phyloP scores from a whole-genome alignment of 2,329 filamentous ascomycete genomes.

The Claviceps sp. region DNA sequence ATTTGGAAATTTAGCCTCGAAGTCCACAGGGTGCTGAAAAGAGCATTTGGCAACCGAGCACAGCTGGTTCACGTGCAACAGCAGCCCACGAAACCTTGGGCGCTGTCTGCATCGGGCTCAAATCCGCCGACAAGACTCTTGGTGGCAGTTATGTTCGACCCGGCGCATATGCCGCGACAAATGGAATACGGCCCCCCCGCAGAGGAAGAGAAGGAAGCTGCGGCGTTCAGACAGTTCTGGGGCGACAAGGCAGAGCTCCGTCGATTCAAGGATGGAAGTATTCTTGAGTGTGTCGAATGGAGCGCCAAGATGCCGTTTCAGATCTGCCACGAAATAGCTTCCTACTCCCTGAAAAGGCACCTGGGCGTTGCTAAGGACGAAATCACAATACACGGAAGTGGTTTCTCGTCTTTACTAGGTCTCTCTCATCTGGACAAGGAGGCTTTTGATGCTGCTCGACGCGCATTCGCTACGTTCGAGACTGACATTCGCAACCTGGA shows the following conservation, averaged over 20 bases:
- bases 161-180: conserved; percentile 55
- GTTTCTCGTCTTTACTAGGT: conserved; percentile 34
- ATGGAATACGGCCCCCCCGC: conserved; percentile 82
- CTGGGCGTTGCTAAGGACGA: conserved; percentile 45
- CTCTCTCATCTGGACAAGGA: conserved; percentile 34
- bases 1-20: conserved; percentile 36
- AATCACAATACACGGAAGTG: conserved; percentile 36
- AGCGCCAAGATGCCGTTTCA: conserved; percentile 45
- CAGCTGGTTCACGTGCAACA: conserved; percentile 49
- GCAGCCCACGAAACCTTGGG: conserved; percentile 19
- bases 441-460: conserved; percentile 54
- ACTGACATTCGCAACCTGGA: conserved; percentile 64
- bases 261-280: conserved; percentile 89
- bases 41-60: conserved; percentile 63
- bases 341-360: conserved; percentile 57
- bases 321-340: conserved; percentile 68
- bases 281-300: conserved; percentile 88
- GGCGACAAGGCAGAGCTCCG: conserved; percentile 84
- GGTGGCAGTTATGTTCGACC: conserved; percentile 60
- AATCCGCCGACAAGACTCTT: conserved; percentile 28
- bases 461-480: conserved; percentile 61
- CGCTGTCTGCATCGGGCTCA: conserved; percentile 12
- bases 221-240: conserved; percentile 82
- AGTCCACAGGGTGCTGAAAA: conserved; percentile 51
- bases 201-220: conserved; percentile 72